These are phyloP conservation scores for Saussurea involucrata DNA, from an alignment of 129 eudicot species.

Conservation along the genomic window DNA sequence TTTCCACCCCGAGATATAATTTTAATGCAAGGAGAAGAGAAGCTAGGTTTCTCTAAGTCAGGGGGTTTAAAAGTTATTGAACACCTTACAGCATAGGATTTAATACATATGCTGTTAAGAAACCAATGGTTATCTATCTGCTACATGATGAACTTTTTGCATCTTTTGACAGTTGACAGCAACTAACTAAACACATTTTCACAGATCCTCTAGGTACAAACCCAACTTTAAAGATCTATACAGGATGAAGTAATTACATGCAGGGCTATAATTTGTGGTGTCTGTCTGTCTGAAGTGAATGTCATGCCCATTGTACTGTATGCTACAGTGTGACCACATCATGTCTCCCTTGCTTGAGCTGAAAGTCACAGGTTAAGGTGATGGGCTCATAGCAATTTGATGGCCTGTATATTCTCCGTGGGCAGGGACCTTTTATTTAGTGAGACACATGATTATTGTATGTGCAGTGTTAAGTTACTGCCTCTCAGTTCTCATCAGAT, in stretches of 20 bases:
- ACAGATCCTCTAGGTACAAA: background rate
- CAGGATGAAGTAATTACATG: background rate
- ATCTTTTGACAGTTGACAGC: background rate
- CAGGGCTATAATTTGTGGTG: background rate
- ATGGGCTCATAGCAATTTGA: background rate
- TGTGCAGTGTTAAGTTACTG: background rate
- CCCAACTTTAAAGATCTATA: background rate
- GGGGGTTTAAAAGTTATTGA: constrained; percentile 2
- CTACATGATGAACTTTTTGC: constrained; percentile 7
- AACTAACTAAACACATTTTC: background rate
- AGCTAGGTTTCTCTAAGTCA: background rate
- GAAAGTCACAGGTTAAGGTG: background rate
- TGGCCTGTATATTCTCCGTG: background rate
- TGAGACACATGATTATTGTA: background rate
- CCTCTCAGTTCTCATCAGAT: background rate
- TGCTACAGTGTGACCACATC: background rate
- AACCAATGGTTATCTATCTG: background rate
- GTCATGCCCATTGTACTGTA: background rate
- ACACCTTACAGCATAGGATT: background rate
- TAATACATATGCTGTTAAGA: background rate
- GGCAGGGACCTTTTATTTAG: background rate
- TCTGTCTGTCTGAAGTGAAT: background rate
- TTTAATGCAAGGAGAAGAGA: background rate
- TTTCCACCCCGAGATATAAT: background rate
- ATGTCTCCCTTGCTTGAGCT: background rate